Evolutionary conservation across 2,329 filamentous ascomycete genomes (phyloP).

Genomic region (Alternaria sp.): DNA sequence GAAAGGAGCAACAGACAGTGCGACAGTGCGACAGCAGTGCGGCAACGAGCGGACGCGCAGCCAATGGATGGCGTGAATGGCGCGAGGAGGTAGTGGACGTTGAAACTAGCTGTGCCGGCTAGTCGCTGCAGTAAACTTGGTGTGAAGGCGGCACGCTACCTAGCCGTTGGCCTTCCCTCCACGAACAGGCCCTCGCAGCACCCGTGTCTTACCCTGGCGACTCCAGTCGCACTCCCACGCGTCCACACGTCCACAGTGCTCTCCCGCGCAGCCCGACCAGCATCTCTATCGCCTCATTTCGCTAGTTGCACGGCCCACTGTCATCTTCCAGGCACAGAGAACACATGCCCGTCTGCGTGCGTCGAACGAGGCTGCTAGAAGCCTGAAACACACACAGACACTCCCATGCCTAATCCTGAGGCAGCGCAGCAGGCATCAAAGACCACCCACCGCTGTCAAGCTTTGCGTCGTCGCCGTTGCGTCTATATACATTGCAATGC

Average conservation of each 20-base stretch:
- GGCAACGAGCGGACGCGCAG: conserved; percentile 20
- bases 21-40: background rate
- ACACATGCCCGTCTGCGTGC: background rate
- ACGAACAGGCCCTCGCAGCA: conserved; percentile 2
- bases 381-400: conserved; percentile 20
- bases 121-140: conserved; percentile 23
- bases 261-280: conserved; percentile 10
- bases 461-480: background rate
- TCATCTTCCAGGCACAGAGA: conserved; percentile 11
- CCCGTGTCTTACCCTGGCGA: conserved; percentile 3
- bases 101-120: conserved; percentile 15
- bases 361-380: conserved; percentile 3
- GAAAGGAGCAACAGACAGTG: conserved; percentile 17
- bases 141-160: conserved; percentile 12
- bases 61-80: conserved; percentile 25
- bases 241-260: background rate
- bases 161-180: conserved; percentile 10
- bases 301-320: conserved; percentile 10
- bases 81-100: conserved; percentile 22
- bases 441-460: background rate
- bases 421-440: conserved; percentile 7
- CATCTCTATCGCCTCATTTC: conserved; percentile 20
- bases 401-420: conserved; percentile 14
- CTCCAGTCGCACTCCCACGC: background rate
- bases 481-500: conserved; percentile 5